phyloP scores from a whole-genome alignment of 1,139 yeast genomes.

The Casaregolazyma lundiana region DNA sequence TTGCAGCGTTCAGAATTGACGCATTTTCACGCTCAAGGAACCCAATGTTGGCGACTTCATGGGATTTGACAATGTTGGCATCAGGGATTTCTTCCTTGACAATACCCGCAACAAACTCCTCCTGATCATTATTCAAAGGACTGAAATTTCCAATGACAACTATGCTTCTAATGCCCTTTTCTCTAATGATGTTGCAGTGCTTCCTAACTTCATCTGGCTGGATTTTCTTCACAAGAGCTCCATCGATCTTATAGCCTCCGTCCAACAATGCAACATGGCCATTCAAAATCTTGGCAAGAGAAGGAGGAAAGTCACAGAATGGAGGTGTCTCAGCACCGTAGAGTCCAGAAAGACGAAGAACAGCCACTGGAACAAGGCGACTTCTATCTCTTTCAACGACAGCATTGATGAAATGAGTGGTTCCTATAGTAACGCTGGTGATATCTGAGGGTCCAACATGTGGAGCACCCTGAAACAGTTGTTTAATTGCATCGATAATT shows the following conservation, averaged over 20 bases:
- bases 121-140: constrained; percentile 36
- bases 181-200: constrained; percentile 32
- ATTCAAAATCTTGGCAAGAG: constrained; percentile 31
- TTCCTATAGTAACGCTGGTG: constrained; percentile 40
- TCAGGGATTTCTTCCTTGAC: constrained; percentile 32
- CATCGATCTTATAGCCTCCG: constrained; percentile 42
- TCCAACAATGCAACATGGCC: constrained; percentile 35
- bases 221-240: constrained; percentile 32
- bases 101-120: constrained; percentile 32
- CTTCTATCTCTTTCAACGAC: constrained; percentile 41
- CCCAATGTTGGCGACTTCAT: constrained; percentile 39
- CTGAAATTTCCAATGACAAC: constrained; percentile 40
- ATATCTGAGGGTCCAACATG: constrained; percentile 29
- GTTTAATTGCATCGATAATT: constrained; percentile 36
- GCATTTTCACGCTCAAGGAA: constrained; percentile 43
- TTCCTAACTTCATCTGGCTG: constrained; percentile 33
- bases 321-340: constrained; percentile 37
- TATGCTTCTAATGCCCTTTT: constrained; percentile 32
- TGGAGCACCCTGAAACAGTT: constrained; percentile 27
- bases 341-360: constrained; percentile 39
- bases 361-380: constrained; percentile 39
- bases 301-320: constrained; percentile 41
- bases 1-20: constrained; percentile 41
- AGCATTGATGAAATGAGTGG: constrained; percentile 45
- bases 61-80: constrained; percentile 36